Base-by-base conservation (phyloP, 352 stramenopile species). In the Plasmopara muralis region DNA sequence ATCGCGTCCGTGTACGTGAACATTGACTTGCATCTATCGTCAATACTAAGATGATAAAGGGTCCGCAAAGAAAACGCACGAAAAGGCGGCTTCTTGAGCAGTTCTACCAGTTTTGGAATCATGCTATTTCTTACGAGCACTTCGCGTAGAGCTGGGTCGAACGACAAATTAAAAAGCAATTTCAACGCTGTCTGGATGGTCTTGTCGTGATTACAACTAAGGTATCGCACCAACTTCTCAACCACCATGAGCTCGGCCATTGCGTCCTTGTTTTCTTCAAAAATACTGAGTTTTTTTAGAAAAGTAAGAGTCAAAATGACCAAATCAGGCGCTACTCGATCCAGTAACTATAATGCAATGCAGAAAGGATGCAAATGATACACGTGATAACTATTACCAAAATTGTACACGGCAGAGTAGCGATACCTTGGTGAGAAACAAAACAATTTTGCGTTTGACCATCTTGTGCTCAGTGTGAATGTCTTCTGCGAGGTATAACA, bases 1-100 rank as follows among this genome's bases (percentile, higher is more conserved):
- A 97, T 91, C n/a, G 93, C 80, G 37, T 97, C 91, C 6, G 91
- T 97, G 63, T 96, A 96, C 6, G 87, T 91, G 58, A 98, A 97
- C 79, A 98, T 95, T 29, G 86, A 85, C 70, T 96, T 97, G 80
- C 91, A 97, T 39, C 83, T 76, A 57, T 98, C 93, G 57, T 96
- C 89, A 54, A 96, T 95, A 63, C 87, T 97, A 37, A 98, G 67
- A 50, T 98, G 89, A 68, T 98, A 98, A 13, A 98, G 68, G 55
- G 98, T 85, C 35, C 87, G 74, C 43, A 98, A 66, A 20, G 83
- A 87, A 25, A 93, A 71, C 3, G 70, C 85, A 48, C 89, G 78
- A 57, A 96, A 97, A 0, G 80, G 83, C 15, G 86, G 77, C 44
- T 97, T 93, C 70, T 97, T 97, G 56, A 98, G 73, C 29, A 98